Evolutionary conservation across 2,329 filamentous ascomycete genomes (phyloP).

Genomic region (Trichoderma sp.): DNA sequence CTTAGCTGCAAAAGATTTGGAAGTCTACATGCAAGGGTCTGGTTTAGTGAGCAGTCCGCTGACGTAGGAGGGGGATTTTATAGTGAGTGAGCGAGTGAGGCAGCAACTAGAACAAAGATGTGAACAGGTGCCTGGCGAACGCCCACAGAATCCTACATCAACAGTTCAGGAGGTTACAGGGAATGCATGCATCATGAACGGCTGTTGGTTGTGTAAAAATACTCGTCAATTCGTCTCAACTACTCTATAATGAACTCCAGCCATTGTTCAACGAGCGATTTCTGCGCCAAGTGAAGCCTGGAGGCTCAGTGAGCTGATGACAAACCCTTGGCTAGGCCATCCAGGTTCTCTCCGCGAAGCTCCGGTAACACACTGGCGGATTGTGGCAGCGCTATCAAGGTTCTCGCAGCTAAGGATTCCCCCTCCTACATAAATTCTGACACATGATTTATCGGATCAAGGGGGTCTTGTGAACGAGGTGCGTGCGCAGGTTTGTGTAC

Average conservation of each 20-base stretch:
- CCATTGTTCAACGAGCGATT: background rate
- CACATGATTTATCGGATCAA: background rate
- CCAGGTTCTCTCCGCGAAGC: constrained; percentile 12
- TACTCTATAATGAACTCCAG: background rate
- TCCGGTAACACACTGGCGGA: background rate
- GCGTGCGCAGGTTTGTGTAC: background rate
- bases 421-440: background rate
- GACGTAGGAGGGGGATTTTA: constrained; percentile 15
- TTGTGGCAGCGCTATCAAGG: constrained; percentile 6
- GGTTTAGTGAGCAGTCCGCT: background rate
- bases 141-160: background rate
- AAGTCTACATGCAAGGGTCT: background rate
- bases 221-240: background rate
- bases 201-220: background rate
- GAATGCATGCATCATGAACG: background rate
- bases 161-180: background rate
- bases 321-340: background rate
- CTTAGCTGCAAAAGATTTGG: background rate
- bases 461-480: background rate
- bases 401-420: background rate
- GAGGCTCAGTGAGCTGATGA: background rate
- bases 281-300: background rate
- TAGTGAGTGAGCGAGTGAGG: background rate
- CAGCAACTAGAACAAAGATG: background rate
- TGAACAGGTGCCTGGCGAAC: background rate